Evolutionary conservation across 345 rosid species (phyloP).

Genomic region (Lumnitzera racemosa): DNA sequence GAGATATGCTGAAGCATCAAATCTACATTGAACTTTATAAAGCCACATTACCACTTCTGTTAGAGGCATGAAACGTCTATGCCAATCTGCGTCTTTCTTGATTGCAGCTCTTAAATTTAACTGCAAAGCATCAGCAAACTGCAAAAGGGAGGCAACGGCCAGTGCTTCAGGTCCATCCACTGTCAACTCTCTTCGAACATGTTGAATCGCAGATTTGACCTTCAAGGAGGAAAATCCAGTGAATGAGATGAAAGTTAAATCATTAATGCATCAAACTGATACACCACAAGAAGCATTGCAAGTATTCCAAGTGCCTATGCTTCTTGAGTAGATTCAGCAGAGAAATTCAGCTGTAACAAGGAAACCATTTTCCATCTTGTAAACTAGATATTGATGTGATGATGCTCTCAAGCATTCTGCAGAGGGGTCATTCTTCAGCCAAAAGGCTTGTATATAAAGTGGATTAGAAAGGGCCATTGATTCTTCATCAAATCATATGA

Average conservation of each 20-base stretch:
- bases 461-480: too few species aligned
- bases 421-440: too few species aligned
- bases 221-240: constrained; percentile 15
- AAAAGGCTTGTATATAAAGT: too few species aligned
- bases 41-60: constrained; percentile 42
- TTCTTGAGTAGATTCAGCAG: too few species aligned
- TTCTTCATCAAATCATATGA: too few species aligned
- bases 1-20: not conserved
- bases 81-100: constrained; percentile 66
- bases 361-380: too few species aligned
- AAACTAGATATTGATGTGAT: too few species aligned
- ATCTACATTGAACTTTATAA: not conserved
- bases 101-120: constrained; percentile 54
- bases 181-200: constrained; percentile 35
- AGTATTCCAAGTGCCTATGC: too few species aligned
- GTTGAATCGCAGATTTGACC: constrained; percentile 50
- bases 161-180: constrained; percentile 52
- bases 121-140: constrained; percentile 55
- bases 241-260: not conserved
- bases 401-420: too few species aligned
- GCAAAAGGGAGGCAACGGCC: constrained; percentile 52
- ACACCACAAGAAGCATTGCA: too few species aligned
- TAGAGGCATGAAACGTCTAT: constrained; percentile 67
- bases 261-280: too few species aligned
- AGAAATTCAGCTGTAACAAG: too few species aligned